Evolutionary conservation across 331 rosid species (phyloP).

Genomic region (Quercus tomentella): DNA sequence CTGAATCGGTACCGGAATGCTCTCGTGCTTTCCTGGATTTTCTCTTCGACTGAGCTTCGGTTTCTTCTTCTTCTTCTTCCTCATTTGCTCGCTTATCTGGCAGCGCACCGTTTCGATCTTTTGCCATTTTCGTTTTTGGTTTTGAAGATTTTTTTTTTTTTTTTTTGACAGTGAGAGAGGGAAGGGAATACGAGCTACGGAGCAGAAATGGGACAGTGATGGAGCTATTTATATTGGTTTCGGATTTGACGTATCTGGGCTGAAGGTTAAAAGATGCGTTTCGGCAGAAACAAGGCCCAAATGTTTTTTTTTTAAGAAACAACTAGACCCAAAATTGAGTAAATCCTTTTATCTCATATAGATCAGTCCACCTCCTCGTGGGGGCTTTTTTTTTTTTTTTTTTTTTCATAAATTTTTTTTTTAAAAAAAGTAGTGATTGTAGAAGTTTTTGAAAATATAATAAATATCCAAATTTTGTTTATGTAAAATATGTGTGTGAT

Average conservation of each 20-base stretch:
- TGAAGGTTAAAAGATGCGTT: neutral
- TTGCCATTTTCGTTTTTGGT: slow-evolving; percentile 31
- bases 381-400: too few relatives aligned
- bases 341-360: too few relatives aligned
- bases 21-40: slow-evolving; percentile 20
- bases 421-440: too few relatives aligned
- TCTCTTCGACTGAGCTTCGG: slow-evolving; percentile 33
- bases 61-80: slow-evolving; percentile 28
- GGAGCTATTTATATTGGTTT: neutral
- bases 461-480: too few relatives aligned
- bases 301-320: neutral
- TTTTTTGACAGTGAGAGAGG: neutral
- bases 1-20: slow-evolving; percentile 23
- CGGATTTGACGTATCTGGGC: neutral
- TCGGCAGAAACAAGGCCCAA: too few relatives aligned
- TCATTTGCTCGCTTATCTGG: slow-evolving; percentile 9
- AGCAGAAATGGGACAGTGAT: neutral
- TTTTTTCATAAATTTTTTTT: too few relatives aligned
- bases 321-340: neutral
- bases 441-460: too few relatives aligned
- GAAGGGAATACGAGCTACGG: neutral
- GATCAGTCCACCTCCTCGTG: too few relatives aligned
- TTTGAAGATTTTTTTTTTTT: neutral
- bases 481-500: too few relatives aligned
- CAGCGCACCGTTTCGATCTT: slow-evolving; percentile 29